Percentiles rank a stretch among this genome's conserved stretches.
Evolutionary conservation across 371 early-diverging fungal genomes (phyloP).

Genomic region (Blyttiomyces sp.): DNA sequence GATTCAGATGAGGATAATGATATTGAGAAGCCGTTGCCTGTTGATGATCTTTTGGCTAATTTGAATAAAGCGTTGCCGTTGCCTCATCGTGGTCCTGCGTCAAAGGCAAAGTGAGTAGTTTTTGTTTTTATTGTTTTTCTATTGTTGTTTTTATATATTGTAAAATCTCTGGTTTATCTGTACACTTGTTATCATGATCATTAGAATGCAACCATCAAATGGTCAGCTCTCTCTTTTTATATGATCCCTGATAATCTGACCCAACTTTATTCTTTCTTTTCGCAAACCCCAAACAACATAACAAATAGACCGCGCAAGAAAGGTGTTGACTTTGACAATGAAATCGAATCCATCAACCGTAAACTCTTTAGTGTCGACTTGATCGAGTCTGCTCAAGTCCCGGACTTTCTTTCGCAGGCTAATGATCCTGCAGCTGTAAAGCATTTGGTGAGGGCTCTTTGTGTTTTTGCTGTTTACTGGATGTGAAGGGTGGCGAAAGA

Average conservation of each 20-base stretch:
- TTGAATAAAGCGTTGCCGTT: constrained; percentile 13
- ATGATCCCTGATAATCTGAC: neutral
- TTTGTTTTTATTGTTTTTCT: neutral
- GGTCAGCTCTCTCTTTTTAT: neutral
- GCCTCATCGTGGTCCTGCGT: constrained; percentile 17
- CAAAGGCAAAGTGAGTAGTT: constrained; percentile 19
- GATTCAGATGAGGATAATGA: neutral
- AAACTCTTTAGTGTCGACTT: constrained; percentile 21
- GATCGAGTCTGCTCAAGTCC: constrained; percentile 1
- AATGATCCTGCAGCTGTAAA: constrained; percentile 8
- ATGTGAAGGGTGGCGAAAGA: too few species aligned
- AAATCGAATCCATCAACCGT: constrained; percentile 18
- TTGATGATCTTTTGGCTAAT: neutral
- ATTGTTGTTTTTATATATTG: neutral
- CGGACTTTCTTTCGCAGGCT: constrained; percentile 6
- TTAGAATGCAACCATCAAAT: neutral
- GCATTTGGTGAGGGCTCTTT: constrained; percentile 11
- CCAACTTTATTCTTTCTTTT: neutral
- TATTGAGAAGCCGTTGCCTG: neutral
- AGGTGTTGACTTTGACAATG: constrained; percentile 18
- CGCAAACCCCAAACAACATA: neutral
- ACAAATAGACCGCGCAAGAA: constrained; percentile 20
- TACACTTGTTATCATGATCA: neutral
- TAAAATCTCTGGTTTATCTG: neutral
- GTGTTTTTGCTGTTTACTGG: neutral